Conservation (phyloP, 1,139 yeast genomes). For the Kurtzmaniella natalensis region DNA sequence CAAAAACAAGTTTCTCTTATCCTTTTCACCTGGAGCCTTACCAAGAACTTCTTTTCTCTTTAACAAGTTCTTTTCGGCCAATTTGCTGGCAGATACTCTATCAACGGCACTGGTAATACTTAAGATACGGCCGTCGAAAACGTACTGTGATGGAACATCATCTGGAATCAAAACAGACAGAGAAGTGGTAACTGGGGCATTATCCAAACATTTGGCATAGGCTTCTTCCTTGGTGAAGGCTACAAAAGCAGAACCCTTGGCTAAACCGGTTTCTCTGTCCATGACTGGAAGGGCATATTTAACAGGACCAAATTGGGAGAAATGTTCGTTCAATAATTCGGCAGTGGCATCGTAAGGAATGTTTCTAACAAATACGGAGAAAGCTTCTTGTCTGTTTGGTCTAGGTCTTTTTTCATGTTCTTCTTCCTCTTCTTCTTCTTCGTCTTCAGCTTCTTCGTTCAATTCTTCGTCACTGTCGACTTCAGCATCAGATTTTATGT, state of each 20-base stretch:
- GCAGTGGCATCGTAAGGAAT: conserved; percentile 92
- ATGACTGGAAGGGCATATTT: conserved; percentile 91
- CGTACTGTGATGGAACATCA: conserved; percentile 85
- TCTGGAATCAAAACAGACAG: conserved; percentile 85
- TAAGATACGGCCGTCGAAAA: conserved; percentile 86
- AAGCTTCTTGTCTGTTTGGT: conserved; percentile 63
- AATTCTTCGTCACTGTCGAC: conserved; percentile 22
- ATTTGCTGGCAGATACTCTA: conserved; percentile 73
- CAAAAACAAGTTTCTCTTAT: conserved; percentile 78
- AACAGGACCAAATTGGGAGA: conserved; percentile 78
- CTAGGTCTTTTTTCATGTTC: conserved; percentile 31
- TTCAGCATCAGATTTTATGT: too few relatives aligned
- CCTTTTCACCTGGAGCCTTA: conserved; percentile 74
- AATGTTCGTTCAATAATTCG: conserved; percentile 74
- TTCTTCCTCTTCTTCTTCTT: conserved; percentile 26
- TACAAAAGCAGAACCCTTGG: conserved; percentile 94
- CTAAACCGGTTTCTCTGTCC: conserved; percentile 79
- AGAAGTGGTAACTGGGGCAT: conserved; percentile 75
- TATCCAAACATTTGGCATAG: conserved; percentile 61
- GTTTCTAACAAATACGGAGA: conserved; percentile 78
- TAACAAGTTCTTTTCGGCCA: conserved; percentile 69
- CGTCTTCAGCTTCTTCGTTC: conserved; percentile 24
- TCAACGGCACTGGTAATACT: conserved; percentile 83
- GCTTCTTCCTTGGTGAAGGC: conserved; percentile 67
- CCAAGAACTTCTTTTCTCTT: conserved; percentile 77